Evolutionary conservation across 2,329 filamentous ascomycete genomes (phyloP).

Genomic region (Calonectria honghensis): DNA sequence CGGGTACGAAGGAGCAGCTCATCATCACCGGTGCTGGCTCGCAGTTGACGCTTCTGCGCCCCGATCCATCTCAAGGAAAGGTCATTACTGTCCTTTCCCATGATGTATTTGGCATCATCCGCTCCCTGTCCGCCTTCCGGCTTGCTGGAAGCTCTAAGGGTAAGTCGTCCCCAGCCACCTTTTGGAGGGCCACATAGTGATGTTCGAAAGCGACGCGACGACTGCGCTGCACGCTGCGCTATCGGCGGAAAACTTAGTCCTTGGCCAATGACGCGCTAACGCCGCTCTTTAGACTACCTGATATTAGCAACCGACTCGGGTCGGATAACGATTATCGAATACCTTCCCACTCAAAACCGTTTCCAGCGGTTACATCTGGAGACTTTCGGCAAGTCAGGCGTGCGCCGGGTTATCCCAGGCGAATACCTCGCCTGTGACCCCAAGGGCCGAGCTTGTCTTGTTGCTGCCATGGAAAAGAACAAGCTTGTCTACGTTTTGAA

Average conservation of each 20-base stretch:
- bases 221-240: constrained; percentile 48
- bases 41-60: constrained; percentile 89
- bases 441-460: constrained; percentile 94
- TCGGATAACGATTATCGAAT: constrained; percentile 95
- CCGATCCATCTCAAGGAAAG: constrained; percentile 89
- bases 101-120: constrained; percentile 96
- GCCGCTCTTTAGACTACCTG: constrained; percentile 84
- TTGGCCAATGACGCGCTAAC: constrained; percentile 54
- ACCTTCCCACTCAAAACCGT: constrained; percentile 87
- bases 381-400: constrained; percentile 97
- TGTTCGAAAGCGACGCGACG: constrained; percentile 58
- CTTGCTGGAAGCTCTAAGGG: constrained; percentile 96
- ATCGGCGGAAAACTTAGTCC: constrained; percentile 54
- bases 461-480: constrained; percentile 97
- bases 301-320: constrained; percentile 97
- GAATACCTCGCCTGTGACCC: constrained; percentile 97
- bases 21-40: constrained; percentile 96
- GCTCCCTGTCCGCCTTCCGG: constrained; percentile 90
- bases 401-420: constrained; percentile 93
- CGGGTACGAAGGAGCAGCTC: constrained; percentile 97
- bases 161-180: constrained; percentile 74
- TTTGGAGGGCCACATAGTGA: constrained; percentile 81
- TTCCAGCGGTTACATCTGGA: constrained; percentile 95
- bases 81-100: constrained; percentile 91
- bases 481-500: constrained; percentile 99